phyloP scores from a whole-genome alignment of 108 stramenopile species.

The Cyclotella cryptica region DNA sequence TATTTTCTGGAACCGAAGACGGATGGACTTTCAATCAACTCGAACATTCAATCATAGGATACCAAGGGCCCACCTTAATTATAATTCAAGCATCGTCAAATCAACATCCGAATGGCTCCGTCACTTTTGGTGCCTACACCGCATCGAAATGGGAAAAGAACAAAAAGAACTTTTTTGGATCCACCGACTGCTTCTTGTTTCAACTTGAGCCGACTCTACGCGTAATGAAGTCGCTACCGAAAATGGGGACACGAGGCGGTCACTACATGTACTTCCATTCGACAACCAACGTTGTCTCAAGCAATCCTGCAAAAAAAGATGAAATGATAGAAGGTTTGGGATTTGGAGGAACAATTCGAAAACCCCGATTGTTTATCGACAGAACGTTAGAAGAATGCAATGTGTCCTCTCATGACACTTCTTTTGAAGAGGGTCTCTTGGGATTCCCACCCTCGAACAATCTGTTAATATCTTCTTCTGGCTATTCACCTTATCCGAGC shows the following conservation, averaged over 20 bases:
- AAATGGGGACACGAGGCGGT: constrained; percentile 57
- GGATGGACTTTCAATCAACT: constrained; percentile 86
- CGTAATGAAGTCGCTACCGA: constrained; percentile 67
- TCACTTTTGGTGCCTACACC: constrained; percentile 71
- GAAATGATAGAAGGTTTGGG: constrained; percentile 81
- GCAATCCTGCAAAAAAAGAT: constrained; percentile 64
- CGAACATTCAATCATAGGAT: constrained; percentile 74
- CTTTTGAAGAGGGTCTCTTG: constrained; percentile 76
- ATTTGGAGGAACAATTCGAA: constrained; percentile 75
- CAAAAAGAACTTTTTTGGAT: constrained; percentile 81
- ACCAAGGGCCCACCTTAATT: constrained; percentile 54
- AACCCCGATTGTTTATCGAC: constrained; percentile 79
- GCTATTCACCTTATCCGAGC: constrained; percentile 9
- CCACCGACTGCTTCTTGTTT: constrained; percentile 81
- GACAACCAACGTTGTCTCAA: constrained; percentile 28
- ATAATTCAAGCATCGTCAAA: constrained; percentile 22
- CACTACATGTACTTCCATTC: constrained; percentile 83
- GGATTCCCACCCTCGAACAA: constrained; percentile 38
- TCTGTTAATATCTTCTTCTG: constrained; percentile 24
- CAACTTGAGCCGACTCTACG: constrained; percentile 58
- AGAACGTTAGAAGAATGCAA: constrained; percentile 70
- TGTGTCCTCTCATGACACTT: constrained; percentile 62
- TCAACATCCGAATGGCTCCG: constrained; percentile 17
- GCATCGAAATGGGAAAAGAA: constrained; percentile 86
- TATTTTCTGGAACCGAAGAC: constrained; percentile 79